phyloP scores from a whole-genome alignment of 306 rosid genomes.

The Elaeagnus macrophylla region DNA sequence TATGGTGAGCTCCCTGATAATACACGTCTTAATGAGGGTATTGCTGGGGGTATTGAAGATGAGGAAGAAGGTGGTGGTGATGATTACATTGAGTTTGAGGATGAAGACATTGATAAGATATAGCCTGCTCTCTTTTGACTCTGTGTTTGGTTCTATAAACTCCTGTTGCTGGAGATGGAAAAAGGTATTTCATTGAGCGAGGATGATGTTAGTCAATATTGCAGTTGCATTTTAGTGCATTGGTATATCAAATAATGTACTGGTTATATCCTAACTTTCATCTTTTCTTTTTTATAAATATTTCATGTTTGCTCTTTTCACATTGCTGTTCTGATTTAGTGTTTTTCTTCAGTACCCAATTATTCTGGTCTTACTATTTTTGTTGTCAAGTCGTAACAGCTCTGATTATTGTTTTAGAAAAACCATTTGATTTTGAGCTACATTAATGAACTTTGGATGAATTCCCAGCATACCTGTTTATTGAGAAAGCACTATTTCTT shows the following conservation, averaged over 20 bases:
- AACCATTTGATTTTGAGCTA: slow-evolving; percentile 60
- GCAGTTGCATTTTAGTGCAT: slow-evolving; percentile 6
- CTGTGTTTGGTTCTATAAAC: slow-evolving; percentile 1
- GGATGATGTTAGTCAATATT: slow-evolving; percentile 7
- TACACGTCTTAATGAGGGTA: slow-evolving; percentile 37
- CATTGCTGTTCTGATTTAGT: background rate
- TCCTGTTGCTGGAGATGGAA: background rate
- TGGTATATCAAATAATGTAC: slow-evolving; percentile 9
- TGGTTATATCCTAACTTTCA: slow-evolving; percentile 16
- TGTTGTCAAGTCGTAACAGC: too few relatives aligned
- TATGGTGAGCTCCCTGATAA: slow-evolving; percentile 42
- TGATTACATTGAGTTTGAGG: slow-evolving; percentile 36
- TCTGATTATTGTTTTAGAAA: too few relatives aligned
- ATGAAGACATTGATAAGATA: slow-evolving; percentile 38
- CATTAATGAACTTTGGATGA: slow-evolving; percentile 34
- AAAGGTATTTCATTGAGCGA: too few relatives aligned
- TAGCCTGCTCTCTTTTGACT: slow-evolving; percentile 10
- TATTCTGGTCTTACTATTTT: background rate
- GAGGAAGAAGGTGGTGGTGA: slow-evolving; percentile 33
- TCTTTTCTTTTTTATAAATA: slow-evolving; percentile 15
- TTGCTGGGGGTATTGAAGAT: slow-evolving; percentile 26
- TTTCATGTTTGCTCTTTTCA: slow-evolving; percentile 3
- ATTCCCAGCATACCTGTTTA: slow-evolving; percentile 34
- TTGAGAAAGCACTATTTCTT: slow-evolving; percentile 57
- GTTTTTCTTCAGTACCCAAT: background rate